phyloP scores from a whole-genome alignment of 2,329 filamentous ascomycete genomes.

The Colletotrichum coccodes region DNA sequence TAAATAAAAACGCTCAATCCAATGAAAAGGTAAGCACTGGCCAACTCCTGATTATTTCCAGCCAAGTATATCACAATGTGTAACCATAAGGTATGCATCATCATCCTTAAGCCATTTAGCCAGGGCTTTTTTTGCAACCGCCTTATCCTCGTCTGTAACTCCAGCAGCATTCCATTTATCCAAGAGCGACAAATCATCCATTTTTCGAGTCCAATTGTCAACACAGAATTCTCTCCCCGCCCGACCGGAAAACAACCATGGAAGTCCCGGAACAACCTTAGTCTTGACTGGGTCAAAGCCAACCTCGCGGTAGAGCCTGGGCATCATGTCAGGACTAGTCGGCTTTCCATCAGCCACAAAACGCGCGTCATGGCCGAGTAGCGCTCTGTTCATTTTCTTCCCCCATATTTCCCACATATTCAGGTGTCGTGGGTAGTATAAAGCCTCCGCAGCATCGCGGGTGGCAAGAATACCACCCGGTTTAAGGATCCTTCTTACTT shows the following conservation, averaged over 20 bases:
- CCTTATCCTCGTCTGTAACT: neutral
- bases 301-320: conserved; percentile 41
- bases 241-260: neutral
- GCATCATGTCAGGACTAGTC: conserved; percentile 36
- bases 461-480: conserved; percentile 52
- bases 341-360: conserved; percentile 35
- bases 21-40: no score
- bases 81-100: neutral
- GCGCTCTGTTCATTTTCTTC: conserved; percentile 33
- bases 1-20: no score
- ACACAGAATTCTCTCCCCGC: neutral
- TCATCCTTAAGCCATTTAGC: neutral
- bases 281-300: conserved; percentile 45
- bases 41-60: no score
- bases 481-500: conserved; percentile 55
- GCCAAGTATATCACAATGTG: neutral
- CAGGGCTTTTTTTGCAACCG: neutral
- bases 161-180: neutral
- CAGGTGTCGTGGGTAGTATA: conserved; percentile 44
- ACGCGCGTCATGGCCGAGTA: conserved; percentile 27
- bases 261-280: conserved; percentile 31
- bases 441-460: conserved; percentile 41
- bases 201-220: neutral
- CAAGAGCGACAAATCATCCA: neutral
- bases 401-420: conserved; percentile 43